These are phyloP conservation scores for Ostreobium quekettii DNA, from an alignment of 139 green algal species.

Conservation along the genomic window DNA sequence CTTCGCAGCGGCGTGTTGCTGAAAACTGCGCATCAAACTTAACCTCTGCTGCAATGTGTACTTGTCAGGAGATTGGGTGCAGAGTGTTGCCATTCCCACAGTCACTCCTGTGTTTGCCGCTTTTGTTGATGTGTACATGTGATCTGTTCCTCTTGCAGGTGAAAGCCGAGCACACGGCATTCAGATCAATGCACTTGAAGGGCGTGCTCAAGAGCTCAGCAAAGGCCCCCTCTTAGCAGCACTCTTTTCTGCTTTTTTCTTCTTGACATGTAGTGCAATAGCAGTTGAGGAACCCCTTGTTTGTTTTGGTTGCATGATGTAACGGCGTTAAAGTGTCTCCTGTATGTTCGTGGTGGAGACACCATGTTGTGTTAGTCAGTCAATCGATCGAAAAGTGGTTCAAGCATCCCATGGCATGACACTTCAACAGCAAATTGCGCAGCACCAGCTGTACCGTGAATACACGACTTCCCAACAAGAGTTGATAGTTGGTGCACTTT, in stretches of 20 bases:
- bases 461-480: not conserved
- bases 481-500: no score
- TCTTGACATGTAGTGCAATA: no score
- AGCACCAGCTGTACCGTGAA: not conserved
- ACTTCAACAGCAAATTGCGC: not conserved
- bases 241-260: no score
- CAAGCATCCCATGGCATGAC: not conserved
- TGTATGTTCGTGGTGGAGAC: no score
- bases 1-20: not conserved
- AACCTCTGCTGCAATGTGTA: no score
- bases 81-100: not conserved
- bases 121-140: constrained; percentile 4
- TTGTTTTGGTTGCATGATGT: no score
- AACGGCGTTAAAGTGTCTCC: no score
- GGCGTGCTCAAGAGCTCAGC: not conserved
- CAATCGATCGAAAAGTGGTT: no score
- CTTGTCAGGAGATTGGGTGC: not conserved
- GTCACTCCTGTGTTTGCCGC: not conserved
- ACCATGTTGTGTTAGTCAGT: no score
- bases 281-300: no score
- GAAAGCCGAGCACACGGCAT: constrained; percentile 9
- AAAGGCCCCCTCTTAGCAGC: no score
- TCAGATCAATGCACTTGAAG: not conserved
- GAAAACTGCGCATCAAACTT: not conserved
- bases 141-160: not conserved